Percentiles rank a stretch among this genome's conserved stretches.
Evolutionary conservation across 768 basidiomycete species (phyloP).

Genomic region (Mycena belliarum): DNA sequence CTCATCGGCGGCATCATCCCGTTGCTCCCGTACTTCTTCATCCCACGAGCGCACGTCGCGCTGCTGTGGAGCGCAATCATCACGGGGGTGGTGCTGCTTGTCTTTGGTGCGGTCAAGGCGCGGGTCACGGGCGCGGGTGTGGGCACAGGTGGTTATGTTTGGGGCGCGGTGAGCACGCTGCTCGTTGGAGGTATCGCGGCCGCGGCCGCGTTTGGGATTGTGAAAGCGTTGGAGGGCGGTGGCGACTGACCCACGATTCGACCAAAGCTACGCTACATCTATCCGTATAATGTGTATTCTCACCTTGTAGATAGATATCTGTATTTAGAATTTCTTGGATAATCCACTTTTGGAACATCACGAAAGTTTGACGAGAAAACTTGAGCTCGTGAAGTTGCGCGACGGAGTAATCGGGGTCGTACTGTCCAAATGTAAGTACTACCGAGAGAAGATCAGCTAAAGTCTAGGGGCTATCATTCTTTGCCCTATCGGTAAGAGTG

Average conservation of each 20-base stretch:
- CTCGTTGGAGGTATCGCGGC: constrained; percentile 91
- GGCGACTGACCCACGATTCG: neutral
- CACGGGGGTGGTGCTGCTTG: constrained; percentile 81
- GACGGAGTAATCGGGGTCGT: too few relatives aligned
- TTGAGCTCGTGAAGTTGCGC: too few relatives aligned
- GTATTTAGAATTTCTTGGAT: neutral
- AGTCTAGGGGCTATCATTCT: too few relatives aligned
- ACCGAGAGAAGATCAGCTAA: too few relatives aligned
- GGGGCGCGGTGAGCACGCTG: constrained; percentile 86
- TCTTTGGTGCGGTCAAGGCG: constrained; percentile 92
- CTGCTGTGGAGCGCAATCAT: constrained; percentile 75
- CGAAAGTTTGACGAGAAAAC: too few relatives aligned
- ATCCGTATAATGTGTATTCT: neutral
- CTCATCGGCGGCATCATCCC: constrained; percentile 93
- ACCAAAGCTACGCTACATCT: neutral
- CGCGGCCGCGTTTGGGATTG: constrained; percentile 58
- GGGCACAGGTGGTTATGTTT: constrained; percentile 69
- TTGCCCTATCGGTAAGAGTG: too few relatives aligned
- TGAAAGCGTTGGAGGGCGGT: constrained; percentile 45
- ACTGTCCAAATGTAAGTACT: too few relatives aligned
- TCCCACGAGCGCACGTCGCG: constrained; percentile 64
- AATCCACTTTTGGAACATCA: neutral
- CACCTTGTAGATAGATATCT: neutral
- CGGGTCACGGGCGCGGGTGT: constrained; percentile 81
- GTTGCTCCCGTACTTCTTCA: constrained; percentile 90